Percentiles rank a stretch among this genome's conserved stretches.
Evolutionary conservation across 257 asterid genomes (phyloP).

Genomic region (Buddleja alternifolia): DNA sequence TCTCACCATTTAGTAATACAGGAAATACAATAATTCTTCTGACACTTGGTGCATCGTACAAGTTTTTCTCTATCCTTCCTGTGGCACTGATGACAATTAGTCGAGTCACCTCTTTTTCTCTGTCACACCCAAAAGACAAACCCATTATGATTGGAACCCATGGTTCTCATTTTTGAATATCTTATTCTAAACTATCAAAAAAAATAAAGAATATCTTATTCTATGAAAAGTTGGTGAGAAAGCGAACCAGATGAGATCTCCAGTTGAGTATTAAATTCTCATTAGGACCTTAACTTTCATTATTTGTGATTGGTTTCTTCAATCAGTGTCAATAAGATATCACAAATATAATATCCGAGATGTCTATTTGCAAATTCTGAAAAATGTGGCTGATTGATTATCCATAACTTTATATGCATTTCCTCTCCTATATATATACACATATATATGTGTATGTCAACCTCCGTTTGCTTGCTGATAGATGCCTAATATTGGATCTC

Average conservation of each 20-base stretch:
- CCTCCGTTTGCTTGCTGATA: not conserved
- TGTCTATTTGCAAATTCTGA: not conserved
- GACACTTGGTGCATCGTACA: not conserved
- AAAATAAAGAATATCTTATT: not conserved
- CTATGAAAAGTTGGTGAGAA: not conserved
- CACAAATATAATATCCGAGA: not conserved
- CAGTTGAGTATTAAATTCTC: not conserved
- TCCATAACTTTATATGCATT: not conserved
- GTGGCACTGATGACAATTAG: slow-evolving; percentile 6
- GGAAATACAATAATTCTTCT: not conserved
- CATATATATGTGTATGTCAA: too few relatives aligned
- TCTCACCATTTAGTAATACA: slow-evolving; percentile 10
- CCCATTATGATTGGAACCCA: not conserved
- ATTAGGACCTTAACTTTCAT: not conserved
- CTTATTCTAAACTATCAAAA: too few relatives aligned
- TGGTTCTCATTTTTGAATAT: not conserved
- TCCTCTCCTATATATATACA: not conserved
- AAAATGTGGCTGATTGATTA: not conserved
- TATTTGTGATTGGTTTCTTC: not conserved
- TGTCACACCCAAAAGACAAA: not conserved
- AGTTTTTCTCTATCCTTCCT: not conserved
- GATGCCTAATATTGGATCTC: not conserved
- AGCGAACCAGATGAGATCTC: not conserved
- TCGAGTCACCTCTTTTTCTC: not conserved
- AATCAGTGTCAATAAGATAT: not conserved